Percentiles rank a stretch among this genome's conserved stretches.
phyloP scores from a whole-genome alignment of 768 basidiomycete genomes.

The Neoboletus subvelutipes region DNA sequence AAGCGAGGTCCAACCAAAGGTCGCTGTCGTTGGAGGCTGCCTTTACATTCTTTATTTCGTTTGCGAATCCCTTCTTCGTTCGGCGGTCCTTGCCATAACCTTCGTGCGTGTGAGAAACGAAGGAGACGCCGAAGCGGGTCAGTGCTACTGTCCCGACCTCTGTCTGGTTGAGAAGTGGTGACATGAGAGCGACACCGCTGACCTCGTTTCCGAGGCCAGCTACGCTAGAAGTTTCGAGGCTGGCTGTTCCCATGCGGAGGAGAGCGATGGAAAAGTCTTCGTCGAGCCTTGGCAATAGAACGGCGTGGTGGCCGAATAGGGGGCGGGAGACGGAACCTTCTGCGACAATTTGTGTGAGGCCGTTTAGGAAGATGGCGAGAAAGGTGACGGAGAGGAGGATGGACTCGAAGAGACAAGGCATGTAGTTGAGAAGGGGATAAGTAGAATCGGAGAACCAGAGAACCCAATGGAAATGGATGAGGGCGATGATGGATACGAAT shows the following conservation, averaged over 20 bases:
- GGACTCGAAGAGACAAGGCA: conserved; percentile 73
- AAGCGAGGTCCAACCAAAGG: conserved; percentile 40
- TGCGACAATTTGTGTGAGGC: conserved; percentile 62
- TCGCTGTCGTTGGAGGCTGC: conserved; percentile 35
- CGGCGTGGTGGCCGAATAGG: conserved; percentile 50
- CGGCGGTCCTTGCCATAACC: conserved; percentile 23
- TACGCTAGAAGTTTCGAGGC: conserved; percentile 70
- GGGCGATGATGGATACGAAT: conserved; percentile 55
- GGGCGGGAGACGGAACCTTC: conserved; percentile 58
- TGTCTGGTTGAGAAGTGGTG: conserved; percentile 10
- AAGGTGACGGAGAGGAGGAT: conserved; percentile 54
- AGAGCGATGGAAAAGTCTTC: conserved; percentile 75
- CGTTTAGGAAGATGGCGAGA: conserved; percentile 60
- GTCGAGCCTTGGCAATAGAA: conserved; percentile 52
- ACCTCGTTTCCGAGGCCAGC: conserved; percentile 76
- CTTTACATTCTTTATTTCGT: conserved; percentile 50
- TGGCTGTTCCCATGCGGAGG: conserved; percentile 70
- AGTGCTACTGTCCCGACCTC: conserved; percentile 40
- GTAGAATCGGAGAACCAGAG: conserved; percentile 45
- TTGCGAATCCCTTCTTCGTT: conserved; percentile 41
- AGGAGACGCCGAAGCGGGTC: conserved; percentile 42
- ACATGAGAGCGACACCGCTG: conserved; percentile 43
- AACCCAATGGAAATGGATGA: conserved; percentile 68
- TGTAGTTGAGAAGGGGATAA: conserved; percentile 73
- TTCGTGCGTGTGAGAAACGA: conserved; percentile 32